Conservation (phyloP, 2,329 filamentous ascomycete genomes). For the Emergomyces pasteurianus region DNA sequence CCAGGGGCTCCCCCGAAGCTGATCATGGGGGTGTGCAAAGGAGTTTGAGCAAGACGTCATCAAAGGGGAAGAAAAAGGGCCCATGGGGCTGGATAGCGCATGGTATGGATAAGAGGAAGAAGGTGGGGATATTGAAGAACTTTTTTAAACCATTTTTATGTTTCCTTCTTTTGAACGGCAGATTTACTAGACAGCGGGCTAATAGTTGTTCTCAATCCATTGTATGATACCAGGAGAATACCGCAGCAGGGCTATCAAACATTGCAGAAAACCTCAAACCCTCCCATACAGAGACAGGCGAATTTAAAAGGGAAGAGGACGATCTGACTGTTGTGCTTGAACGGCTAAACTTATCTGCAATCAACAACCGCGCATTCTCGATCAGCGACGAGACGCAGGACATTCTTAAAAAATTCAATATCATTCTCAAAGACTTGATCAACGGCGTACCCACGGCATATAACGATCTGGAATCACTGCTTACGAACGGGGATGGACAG, state of each 20-base stretch:
- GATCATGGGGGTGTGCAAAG: constrained; percentile 20
- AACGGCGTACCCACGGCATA: constrained; percentile 91
- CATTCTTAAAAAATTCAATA: constrained; percentile 70
- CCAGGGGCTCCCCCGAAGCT: constrained; percentile 3
- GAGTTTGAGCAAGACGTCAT: constrained; percentile 21
- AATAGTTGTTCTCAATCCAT: background rate
- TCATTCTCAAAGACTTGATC: constrained; percentile 82
- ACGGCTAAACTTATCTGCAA: constrained; percentile 67
- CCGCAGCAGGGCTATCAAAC: constrained; percentile 17
- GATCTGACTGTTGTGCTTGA: constrained; percentile 74
- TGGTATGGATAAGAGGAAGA: constrained; percentile 24
- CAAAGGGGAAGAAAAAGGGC: constrained; percentile 22
- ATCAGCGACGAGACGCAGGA: constrained; percentile 75
- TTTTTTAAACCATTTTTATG: background rate
- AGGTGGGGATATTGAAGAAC: constrained; percentile 14
- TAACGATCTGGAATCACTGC: constrained; percentile 64
- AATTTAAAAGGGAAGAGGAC: constrained; percentile 45
- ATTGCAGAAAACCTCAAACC: constrained; percentile 18
- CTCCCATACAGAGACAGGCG: constrained; percentile 21
- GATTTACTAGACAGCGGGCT: background rate
- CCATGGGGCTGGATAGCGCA: constrained; percentile 31
- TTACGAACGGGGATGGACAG: constrained; percentile 52
- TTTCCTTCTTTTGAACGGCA: background rate
- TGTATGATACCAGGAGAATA: constrained; percentile 15
- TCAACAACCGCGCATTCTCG: constrained; percentile 76